Conservation (phyloP, 2,329 filamentous ascomycete species). For the Fusarium lyarnte region DNA sequence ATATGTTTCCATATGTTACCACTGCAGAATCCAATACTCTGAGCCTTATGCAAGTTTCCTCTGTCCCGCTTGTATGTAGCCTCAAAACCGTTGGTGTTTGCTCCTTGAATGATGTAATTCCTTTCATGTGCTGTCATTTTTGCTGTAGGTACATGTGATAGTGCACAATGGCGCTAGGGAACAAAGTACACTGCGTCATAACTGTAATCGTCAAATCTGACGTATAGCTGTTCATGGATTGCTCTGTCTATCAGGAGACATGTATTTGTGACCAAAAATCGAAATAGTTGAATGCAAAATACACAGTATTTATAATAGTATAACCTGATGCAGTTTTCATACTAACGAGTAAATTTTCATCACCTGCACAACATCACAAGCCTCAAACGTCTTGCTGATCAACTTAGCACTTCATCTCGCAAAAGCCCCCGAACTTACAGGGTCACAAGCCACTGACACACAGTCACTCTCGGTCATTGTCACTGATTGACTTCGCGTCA, state of each 20-base stretch:
- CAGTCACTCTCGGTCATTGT: slow-evolving; percentile 31
- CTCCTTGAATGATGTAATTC: slow-evolving; percentile 36
- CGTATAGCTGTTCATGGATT: not conserved
- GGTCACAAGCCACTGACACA: slow-evolving; percentile 47
- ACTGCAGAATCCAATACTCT: not conserved
- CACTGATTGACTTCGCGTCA: slow-evolving; percentile 44
- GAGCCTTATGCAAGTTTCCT: not conserved
- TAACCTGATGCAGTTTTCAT: not conserved
- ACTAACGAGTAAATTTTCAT: slow-evolving; percentile 21
- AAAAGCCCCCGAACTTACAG: slow-evolving; percentile 19
- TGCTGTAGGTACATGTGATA: slow-evolving; percentile 32
- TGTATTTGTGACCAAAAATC: not conserved
- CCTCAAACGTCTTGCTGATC: slow-evolving; percentile 24
- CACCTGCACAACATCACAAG: slow-evolving; percentile 36
- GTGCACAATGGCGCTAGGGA: not conserved
- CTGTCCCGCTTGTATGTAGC: not conserved
- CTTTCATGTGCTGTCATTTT: not conserved
- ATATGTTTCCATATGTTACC: not conserved
- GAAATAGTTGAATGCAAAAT: not conserved
- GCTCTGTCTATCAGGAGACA: not conserved
- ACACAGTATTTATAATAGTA: not conserved
- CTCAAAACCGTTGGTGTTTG: not conserved
- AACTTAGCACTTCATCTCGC: slow-evolving; percentile 8
- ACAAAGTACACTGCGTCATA: slow-evolving; percentile 29
- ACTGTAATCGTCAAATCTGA: slow-evolving; percentile 7